Evolutionary conservation across 208 protist species (phyloP).

Genomic region (Wallacemonas sp.): DNA sequence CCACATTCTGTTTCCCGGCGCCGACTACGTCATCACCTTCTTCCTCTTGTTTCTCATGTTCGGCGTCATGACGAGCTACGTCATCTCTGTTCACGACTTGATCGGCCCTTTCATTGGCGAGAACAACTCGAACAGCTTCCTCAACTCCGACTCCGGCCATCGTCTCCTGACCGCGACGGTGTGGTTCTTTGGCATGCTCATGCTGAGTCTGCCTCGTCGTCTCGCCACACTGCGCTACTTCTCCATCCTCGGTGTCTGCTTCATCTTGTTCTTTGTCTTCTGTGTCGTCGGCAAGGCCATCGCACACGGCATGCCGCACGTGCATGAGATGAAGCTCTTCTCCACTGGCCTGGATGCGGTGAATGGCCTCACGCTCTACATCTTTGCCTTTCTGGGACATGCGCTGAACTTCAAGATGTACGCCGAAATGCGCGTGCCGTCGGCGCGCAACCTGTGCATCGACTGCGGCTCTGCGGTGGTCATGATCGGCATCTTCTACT

Average conservation of each 20-base stretch:
- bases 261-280: constrained; percentile 65
- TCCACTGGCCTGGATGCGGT: constrained; percentile 31
- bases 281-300: constrained; percentile 51
- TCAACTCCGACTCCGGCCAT: constrained; percentile 29
- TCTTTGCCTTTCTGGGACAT: constrained; percentile 58
- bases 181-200: constrained; percentile 67
- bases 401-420: constrained; percentile 40
- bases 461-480: constrained; percentile 33
- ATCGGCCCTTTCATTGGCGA: constrained; percentile 34
- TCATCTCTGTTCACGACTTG: constrained; percentile 55
- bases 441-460: constrained; percentile 31
- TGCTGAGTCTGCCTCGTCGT: constrained; percentile 44
- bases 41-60: constrained; percentile 53
- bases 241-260: constrained; percentile 59
- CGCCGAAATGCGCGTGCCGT: constrained; percentile 34
- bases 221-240: constrained; percentile 71
- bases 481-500: constrained; percentile 49
- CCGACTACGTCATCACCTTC: constrained; percentile 49
- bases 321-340: constrained; percentile 40
- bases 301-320: constrained; percentile 28
- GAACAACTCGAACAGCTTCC: constrained; percentile 35
- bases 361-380: constrained; percentile 50
- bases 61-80: constrained; percentile 55
- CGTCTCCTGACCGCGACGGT: constrained; percentile 45
- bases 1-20: constrained; percentile 52